phyloP scores from a whole-genome alignment of 192 early-diverging fungal species.

The Coemansia guatemalensis region DNA sequence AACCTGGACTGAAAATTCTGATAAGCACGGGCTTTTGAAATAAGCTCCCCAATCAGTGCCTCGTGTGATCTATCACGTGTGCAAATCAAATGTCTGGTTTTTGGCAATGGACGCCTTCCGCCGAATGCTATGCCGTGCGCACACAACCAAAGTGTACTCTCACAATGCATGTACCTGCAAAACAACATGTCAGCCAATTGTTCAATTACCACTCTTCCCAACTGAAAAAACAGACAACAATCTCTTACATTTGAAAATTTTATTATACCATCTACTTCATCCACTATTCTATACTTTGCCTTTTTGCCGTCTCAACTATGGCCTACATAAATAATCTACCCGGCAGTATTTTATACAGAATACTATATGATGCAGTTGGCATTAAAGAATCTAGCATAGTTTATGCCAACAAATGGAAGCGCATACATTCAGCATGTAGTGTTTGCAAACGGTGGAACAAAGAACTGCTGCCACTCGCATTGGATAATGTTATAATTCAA shows the following conservation, averaged over 20 bases:
- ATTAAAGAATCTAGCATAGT: neutral
- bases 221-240: neutral
- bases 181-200: neutral
- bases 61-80: neutral
- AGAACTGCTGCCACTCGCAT: neutral
- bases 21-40: too few relatives aligned
- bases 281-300: too few relatives aligned
- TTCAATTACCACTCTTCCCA: neutral
- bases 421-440: neutral
- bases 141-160: neutral
- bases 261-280: too few relatives aligned
- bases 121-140: neutral
- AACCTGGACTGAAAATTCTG: neutral
- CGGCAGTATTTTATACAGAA: neutral
- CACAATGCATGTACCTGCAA: neutral
- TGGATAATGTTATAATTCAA: neutral
- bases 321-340: neutral
- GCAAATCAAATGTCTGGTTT: neutral
- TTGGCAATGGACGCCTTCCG: too few relatives aligned
- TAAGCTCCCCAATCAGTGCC: neutral
- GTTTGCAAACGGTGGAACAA: neutral
- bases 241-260: neutral
- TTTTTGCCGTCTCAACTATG: neutral
- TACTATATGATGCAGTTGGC: neutral
- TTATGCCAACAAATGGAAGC: neutral